These are phyloP conservation scores for Cryphonectria japonica DNA, from an alignment of 2,329 filamentous ascomycete genomes.

Conservation along the genomic window DNA sequence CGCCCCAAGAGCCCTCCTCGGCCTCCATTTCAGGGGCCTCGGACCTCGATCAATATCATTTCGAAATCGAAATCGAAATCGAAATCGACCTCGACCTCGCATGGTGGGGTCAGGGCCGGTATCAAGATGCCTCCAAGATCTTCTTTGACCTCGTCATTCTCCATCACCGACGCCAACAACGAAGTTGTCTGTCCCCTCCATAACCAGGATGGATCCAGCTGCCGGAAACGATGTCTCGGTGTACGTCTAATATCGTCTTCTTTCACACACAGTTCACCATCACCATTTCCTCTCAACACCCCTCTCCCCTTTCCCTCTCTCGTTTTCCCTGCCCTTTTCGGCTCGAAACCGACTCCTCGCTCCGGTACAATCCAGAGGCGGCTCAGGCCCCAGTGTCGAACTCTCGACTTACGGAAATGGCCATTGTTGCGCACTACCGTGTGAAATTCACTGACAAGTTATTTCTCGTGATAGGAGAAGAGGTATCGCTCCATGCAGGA, in stretches of 20 bases:
- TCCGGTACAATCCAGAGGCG: neutral
- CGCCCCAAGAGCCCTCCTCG: slow-evolving; percentile 9
- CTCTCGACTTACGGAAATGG: neutral
- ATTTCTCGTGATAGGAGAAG: slow-evolving; percentile 39
- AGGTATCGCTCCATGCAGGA: slow-evolving; percentile 97
- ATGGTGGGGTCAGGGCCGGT: slow-evolving; percentile 57
- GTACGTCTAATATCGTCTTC: slow-evolving; percentile 60
- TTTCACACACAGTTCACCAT: slow-evolving; percentile 6
- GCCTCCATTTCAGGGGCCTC: slow-evolving; percentile 28
- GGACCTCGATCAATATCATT: neutral
- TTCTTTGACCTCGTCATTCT: slow-evolving; percentile 86
- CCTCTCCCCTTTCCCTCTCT: slow-evolving; percentile 3
- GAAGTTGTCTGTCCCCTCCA: slow-evolving; percentile 95
- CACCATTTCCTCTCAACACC: neutral
- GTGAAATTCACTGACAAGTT: slow-evolving; percentile 30
- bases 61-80: slow-evolving; percentile 30
- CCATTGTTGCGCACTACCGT: neutral
- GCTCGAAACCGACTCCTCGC: neutral
- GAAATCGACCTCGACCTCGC: slow-evolving; percentile 40
- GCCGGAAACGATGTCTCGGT: slow-evolving; percentile 95
- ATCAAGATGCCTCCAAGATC: slow-evolving; percentile 82
- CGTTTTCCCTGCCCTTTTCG: neutral
- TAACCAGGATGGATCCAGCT: slow-evolving; percentile 95
- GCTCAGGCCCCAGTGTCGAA: neutral
- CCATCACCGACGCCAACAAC: slow-evolving; percentile 88